Evolutionary conservation across 345 rosid species (phyloP).

Genomic region (Crucihimalaya himalaica): DNA sequence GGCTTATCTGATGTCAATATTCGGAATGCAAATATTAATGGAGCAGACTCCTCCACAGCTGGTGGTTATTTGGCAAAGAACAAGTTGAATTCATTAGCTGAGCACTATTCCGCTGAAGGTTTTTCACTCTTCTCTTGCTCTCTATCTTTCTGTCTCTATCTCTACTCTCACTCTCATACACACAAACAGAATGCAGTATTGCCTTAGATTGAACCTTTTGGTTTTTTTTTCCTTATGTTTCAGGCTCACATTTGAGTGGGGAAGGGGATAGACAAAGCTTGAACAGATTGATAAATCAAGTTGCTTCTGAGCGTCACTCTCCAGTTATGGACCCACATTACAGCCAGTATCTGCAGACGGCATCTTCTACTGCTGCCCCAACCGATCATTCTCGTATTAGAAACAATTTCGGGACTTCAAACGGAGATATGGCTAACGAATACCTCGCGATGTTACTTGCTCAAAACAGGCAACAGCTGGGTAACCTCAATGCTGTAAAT

Average conservation of each 20-base stretch:
- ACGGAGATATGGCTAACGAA: conserved; percentile 53
- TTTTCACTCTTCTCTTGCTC: conserved; percentile 25
- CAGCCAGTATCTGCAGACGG: conserved; percentile 54
- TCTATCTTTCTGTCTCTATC: conserved; percentile 8
- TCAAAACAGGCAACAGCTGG: conserved; percentile 68
- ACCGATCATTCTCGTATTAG: conserved; percentile 49
- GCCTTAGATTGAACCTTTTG: conserved; percentile 21
- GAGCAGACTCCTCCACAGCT: conserved; percentile 44
- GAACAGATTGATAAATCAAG: conserved; percentile 52
- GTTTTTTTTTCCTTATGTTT: conserved; percentile 11
- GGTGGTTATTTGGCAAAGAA: conserved; percentile 53
- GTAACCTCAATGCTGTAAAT: conserved; percentile 53
- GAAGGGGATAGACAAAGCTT: conserved; percentile 46
- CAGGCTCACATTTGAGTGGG: conserved; percentile 53
- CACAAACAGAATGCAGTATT: conserved; percentile 3
- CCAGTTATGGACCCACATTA: conserved; percentile 54
- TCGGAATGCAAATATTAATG: conserved; percentile 48
- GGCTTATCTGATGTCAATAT: conserved; percentile 50
- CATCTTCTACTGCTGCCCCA: conserved; percentile 44
- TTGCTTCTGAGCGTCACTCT: conserved; percentile 51
- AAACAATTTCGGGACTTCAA: conserved; percentile 47
- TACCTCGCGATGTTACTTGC: conserved; percentile 68
- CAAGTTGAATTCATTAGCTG: conserved; percentile 48
- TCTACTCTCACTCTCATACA: conserved; percentile 5
- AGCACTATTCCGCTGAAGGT: conserved; percentile 60